These are phyloP conservation scores for Entomophthora muscae DNA, from an alignment of 371 early-diverging fungal species.

Conservation along the genomic window DNA sequence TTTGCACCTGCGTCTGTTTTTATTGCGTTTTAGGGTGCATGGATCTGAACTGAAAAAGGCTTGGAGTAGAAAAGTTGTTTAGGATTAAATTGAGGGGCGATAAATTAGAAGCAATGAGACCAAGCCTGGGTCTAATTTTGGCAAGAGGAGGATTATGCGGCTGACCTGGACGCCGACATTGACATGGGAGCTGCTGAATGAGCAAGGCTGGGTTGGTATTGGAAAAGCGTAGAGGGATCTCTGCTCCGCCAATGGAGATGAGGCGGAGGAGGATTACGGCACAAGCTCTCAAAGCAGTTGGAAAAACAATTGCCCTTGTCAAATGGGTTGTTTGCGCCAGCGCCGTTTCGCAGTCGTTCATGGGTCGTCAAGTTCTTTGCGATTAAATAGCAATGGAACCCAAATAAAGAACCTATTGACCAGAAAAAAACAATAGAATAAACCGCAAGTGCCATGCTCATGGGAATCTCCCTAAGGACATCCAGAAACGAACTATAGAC, in stretches of 20 bases:
- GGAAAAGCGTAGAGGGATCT: slow-evolving; percentile 73
- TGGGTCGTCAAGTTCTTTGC: slow-evolving; percentile 65
- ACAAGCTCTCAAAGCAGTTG: slow-evolving; percentile 35
- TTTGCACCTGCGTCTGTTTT: too few relatives aligned
- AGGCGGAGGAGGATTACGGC: slow-evolving; percentile 17
- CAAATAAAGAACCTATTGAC: slow-evolving; percentile 45
- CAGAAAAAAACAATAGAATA: slow-evolving; percentile 36
- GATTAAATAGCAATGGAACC: slow-evolving; percentile 56
- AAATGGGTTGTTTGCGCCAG: slow-evolving; percentile 19
- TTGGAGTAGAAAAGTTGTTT: too few relatives aligned
- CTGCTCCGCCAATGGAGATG: neutral
- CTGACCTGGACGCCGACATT: too few relatives aligned
- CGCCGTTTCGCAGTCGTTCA: slow-evolving; percentile 42
- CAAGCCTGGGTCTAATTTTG: too few relatives aligned
- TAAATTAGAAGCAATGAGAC: too few relatives aligned
- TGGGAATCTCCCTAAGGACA: neutral
- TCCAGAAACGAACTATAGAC: neutral
- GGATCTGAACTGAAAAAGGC: too few relatives aligned
- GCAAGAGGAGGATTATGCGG: too few relatives aligned
- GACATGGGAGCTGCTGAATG: slow-evolving; percentile 88
- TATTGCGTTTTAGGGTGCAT: too few relatives aligned
- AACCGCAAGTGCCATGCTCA: slow-evolving; percentile 27
- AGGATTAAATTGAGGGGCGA: too few relatives aligned
- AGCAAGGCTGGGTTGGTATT: slow-evolving; percentile 87
- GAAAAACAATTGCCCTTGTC: slow-evolving; percentile 21